Conservation (phyloP, 2,329 filamentous ascomycete genomes). For the Bipolaris zeicola region DNA sequence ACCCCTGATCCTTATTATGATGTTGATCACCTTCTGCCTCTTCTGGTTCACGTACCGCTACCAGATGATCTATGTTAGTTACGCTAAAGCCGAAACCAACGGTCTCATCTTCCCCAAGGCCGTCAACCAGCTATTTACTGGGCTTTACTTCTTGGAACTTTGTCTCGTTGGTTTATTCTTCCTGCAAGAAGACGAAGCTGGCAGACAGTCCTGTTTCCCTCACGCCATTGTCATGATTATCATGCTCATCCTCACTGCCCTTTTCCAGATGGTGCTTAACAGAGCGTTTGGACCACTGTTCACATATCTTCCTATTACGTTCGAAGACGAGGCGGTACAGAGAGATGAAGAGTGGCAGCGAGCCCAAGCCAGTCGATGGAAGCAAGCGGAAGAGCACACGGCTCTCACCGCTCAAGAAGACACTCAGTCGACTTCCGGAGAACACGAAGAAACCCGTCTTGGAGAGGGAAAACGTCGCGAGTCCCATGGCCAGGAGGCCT, state of each 20-base stretch:
- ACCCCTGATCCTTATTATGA: conserved; percentile 89
- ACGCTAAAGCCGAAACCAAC: conserved; percentile 88
- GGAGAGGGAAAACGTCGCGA: conserved; percentile 12
- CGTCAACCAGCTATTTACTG: conserved; percentile 94
- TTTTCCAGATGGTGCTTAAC: conserved; percentile 84
- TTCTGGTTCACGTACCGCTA: conserved; percentile 97
- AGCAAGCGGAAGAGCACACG: conserved; percentile 57
- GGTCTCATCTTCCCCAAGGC: conserved; percentile 89
- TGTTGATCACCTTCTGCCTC: conserved; percentile 86
- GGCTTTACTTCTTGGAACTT: conserved; percentile 92
- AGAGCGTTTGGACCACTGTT: conserved; percentile 82
- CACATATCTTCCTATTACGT: conserved; percentile 87
- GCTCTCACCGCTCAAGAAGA: conserved; percentile 47
- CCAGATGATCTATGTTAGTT: conserved; percentile 92
- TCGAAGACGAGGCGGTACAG: conserved; percentile 93
- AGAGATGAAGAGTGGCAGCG: conserved; percentile 87
- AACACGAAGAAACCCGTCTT: conserved; percentile 32
- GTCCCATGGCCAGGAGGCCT: conserved; percentile 23
- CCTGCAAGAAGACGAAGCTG: conserved; percentile 65
- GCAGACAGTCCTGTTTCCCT: conserved; percentile 65
- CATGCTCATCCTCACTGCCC: conserved; percentile 68
- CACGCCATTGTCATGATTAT: conserved; percentile 89
- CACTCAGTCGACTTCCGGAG: conserved; percentile 37
- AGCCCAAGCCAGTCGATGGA: conserved; percentile 73
- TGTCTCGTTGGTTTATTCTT: conserved; percentile 91